phyloP scores from a whole-genome alignment of 306 rosid species.

The Malus sieversii region DNA sequence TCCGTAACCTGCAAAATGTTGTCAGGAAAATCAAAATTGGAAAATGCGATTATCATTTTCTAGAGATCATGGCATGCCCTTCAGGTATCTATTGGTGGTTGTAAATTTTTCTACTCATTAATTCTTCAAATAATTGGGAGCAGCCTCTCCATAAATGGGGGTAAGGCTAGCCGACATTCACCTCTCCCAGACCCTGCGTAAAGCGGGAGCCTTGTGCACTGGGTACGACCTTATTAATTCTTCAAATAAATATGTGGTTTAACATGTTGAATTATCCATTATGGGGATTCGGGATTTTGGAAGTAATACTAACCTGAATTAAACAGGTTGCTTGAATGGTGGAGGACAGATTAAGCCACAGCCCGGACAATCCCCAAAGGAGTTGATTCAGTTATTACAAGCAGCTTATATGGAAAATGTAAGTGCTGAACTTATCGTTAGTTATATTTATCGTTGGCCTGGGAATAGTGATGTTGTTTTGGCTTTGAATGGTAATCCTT shows the following conservation, averaged over 20 bases:
- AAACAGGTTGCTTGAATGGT: slow-evolving; percentile 91
- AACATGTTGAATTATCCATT: not conserved
- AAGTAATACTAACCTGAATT: not conserved
- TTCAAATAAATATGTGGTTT: not conserved
- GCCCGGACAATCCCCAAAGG: slow-evolving; percentile 68
- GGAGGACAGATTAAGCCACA: slow-evolving; percentile 91
- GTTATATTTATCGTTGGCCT: not conserved
- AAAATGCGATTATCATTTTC: slow-evolving; percentile 76
- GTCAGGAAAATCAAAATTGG: slow-evolving; percentile 71
- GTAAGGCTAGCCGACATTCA: too few relatives aligned
- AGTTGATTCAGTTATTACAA: slow-evolving; percentile 61
- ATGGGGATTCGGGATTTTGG: not conserved
- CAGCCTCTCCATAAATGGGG: too few relatives aligned
- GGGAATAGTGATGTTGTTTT: not conserved
- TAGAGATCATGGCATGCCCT: slow-evolving; percentile 99
- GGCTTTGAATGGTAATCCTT: not conserved
- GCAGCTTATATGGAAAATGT: slow-evolving; percentile 67
- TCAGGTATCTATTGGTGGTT: slow-evolving; percentile 41
- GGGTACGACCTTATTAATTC: too few relatives aligned
- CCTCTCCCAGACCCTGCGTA: too few relatives aligned
- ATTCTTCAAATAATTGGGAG: not conserved
- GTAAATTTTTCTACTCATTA: too few relatives aligned
- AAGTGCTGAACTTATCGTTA: slow-evolving; percentile 19
- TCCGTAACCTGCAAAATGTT: slow-evolving; percentile 77
- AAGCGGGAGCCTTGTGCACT: too few relatives aligned